Evolutionary conservation across 2,329 filamentous ascomycete genomes (phyloP).

Genomic region (Cercospora sojina): DNA sequence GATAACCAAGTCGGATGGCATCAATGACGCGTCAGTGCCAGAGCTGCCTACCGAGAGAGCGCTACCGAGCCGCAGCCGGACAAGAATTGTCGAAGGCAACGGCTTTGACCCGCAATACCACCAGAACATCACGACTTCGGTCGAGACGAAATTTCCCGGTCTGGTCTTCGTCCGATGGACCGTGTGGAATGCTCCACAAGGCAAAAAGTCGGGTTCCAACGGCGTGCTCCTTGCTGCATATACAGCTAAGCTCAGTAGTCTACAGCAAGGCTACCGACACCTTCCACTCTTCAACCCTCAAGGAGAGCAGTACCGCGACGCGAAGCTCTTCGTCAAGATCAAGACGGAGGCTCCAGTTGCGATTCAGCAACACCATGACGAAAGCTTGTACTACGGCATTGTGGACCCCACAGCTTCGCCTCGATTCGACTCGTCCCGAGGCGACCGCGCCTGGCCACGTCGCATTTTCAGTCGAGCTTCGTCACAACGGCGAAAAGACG

Average conservation of each 20-base stretch:
- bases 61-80: conserved; percentile 73
- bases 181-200: conserved; percentile 81
- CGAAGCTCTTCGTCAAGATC: conserved; percentile 88
- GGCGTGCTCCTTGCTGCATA: conserved; percentile 74
- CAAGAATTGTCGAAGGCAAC: conserved; percentile 78
- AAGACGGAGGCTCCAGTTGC: conserved; percentile 53
- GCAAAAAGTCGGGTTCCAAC: conserved; percentile 62
- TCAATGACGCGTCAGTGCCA: conserved; percentile 62
- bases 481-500: conserved; percentile 41
- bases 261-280: conserved; percentile 90
- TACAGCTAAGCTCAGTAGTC: conserved; percentile 84
- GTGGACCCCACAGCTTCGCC: conserved; percentile 31
- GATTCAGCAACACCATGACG: conserved; percentile 30
- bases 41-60: conserved; percentile 67
- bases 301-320: conserved; percentile 92
- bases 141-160: conserved; percentile 92
- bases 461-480: conserved; percentile 47
- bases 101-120: conserved; percentile 92
- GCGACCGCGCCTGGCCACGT: conserved; percentile 42
- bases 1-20: conserved; percentile 64
- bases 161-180: conserved; percentile 92
- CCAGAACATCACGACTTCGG: conserved; percentile 71
- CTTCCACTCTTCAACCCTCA: conserved; percentile 83
- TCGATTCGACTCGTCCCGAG: conserved; percentile 33
- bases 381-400: conserved; percentile 30